Base-by-base conservation (phyloP, 371 early-diverging fungal species). In the Rhizopus delemar region DNA sequence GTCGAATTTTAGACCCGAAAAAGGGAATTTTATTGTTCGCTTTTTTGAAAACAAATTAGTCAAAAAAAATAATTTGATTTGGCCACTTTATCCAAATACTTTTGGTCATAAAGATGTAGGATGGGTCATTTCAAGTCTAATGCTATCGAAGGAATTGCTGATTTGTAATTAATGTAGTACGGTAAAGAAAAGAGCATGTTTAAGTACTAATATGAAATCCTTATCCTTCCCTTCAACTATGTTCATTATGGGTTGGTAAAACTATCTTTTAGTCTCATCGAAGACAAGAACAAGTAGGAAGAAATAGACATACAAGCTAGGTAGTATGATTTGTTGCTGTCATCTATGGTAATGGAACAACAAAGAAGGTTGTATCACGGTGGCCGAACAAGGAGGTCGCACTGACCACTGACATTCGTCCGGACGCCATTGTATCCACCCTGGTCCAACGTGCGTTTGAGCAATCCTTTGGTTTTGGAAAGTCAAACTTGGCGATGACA, bases 401-500 rank as follows among this genome's bases (percentile, higher is more conserved):
- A 36, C 11, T 36, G 38, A 56, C 56, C 55, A 16, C 57, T 46
- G 57, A 16, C 36, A 63, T 63, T 53, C 63, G 66, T 56, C 71
- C 61, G 41, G 63, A 67, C 46, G 67, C 65, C 58, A 63, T 67
- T 55, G 57, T 62, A 46, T 65, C 63, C 32, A 67, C 56, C 54
- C 51, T 72, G 53, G 59, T 72, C 57, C 72, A 72, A 60, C 53
- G 51, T 22, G 51, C 48, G 46, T 66, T 68, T 66, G 66, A 62
- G 45, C 54, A 62, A 55, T 62, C 66, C 52, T 50, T 65, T 49
- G 61, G 65, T 46, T 66, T 59, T 59, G 65, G 66, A 68, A 72
- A 60, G 63, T 62, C 46, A 67, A 71, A 53, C 63, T 59, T 63
- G 63, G 65, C 46, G 62, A 53, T 45, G 61, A 62, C 46, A 63